Conservation (phyloP, 2,329 filamentous ascomycete genomes). For the Claviceps sorghi region DNA sequence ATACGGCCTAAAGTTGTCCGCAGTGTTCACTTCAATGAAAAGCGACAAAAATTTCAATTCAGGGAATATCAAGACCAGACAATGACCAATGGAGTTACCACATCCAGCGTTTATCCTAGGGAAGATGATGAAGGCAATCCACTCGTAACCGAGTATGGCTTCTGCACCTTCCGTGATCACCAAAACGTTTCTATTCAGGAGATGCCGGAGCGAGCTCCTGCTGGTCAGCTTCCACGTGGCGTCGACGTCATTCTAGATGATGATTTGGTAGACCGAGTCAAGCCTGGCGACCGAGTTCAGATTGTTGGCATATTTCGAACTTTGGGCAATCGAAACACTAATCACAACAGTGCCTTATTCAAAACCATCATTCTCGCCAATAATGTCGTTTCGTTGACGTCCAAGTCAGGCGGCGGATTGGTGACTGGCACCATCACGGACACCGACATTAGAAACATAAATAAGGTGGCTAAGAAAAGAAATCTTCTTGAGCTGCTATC, state of each 20-base stretch:
- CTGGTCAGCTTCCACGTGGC: constrained; percentile 84
- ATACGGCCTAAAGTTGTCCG: constrained; percentile 96
- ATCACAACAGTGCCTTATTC: constrained; percentile 82
- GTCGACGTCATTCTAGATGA: constrained; percentile 96
- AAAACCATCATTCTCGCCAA: constrained; percentile 89
- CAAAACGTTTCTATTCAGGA: constrained; percentile 97
- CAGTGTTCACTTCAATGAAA: constrained; percentile 92
- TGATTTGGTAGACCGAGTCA: constrained; percentile 85
- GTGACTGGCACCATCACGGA: constrained; percentile 88
- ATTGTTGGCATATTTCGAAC: constrained; percentile 94
- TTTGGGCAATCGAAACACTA: constrained; percentile 84
- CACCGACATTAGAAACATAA: constrained; percentile 95
- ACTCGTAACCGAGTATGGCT: constrained; percentile 87
- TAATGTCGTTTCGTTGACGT: constrained; percentile 85
- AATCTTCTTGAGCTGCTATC: constrained; percentile 86
- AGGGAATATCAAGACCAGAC: constrained; percentile 92
- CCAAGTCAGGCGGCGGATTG: constrained; percentile 88
- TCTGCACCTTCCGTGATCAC: constrained; percentile 89
- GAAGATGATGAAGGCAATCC: constrained; percentile 89
- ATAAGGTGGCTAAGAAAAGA: constrained; percentile 89
- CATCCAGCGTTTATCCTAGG: constrained; percentile 82
- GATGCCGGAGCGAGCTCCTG: constrained; percentile 94
- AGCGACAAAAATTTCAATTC: constrained; percentile 71
- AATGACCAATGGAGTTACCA: constrained; percentile 84
- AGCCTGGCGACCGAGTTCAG: constrained; percentile 91